Base-by-base conservation (phyloP, 371 early-diverging fungal species). In the Capillidium heterosporum region DNA sequence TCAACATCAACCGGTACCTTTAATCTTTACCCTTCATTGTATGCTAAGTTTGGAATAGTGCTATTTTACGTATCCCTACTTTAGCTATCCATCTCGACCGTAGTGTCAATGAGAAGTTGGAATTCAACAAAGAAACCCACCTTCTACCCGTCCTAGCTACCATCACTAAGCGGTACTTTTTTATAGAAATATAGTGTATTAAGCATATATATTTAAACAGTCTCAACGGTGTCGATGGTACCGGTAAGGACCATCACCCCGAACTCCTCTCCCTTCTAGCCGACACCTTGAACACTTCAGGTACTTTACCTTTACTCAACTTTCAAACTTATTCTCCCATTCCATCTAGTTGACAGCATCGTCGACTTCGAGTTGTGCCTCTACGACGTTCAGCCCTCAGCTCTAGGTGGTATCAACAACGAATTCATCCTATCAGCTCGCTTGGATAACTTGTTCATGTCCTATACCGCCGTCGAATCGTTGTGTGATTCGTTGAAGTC, bases 81-180 rank as follows among this genome's bases (percentile, higher is more conserved):
- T 70, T 98, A 35, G 96, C 97, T 46, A 94, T 95, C 65, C 97
- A 98, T 67, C 71, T 98, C 61, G 93, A 96, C 61, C 80, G 92
- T 55, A 63, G 71, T 32, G 81, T 84, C 48, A 78, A 76, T 65
- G 73, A 77, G 1, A 82, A 85, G 0, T 91, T 95, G 74, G 81
- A 81, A 59, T 95, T 89, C 70, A 95, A 96, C 78, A 91, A 86
- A 49, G 98, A 98, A 68, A 75, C 67, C 10, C 95, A 95, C 57
- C 68, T 98, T 56, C 80, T 82, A 17, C 96, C 96, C 29, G 79
- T 98, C 46, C 68, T 95, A 35, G 84, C 87, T 15, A 82, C 84
- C 0, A 83, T 77, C 23, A 71, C 78, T 57, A 81, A 87, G 65
- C 72, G 71, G 80, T 80, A 65, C 62, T 68, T 60, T 42, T 23